A percentile compares a stretch with the other conserved stretches of the same genome.
Conservation (phyloP, 2,329 filamentous ascomycete species). For the Curvularia sp. region DNA sequence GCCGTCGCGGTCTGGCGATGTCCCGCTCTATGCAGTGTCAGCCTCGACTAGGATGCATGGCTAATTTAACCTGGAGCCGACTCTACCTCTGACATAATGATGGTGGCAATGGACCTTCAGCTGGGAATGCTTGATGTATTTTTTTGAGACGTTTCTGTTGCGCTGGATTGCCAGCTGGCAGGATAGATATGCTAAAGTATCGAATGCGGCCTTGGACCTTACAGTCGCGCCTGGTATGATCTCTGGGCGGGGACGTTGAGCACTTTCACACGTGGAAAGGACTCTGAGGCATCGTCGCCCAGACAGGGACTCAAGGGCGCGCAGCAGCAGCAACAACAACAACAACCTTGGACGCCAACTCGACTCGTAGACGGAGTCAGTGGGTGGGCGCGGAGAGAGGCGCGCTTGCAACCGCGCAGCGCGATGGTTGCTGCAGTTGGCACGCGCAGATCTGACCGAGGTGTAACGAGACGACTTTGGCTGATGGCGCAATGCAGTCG, state of each 20-base stretch:
- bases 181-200: slow-evolving; percentile 1
- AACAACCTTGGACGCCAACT: not conserved
- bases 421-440: slow-evolving; percentile 9
- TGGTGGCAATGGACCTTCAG: not conserved
- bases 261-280: slow-evolving; percentile 13
- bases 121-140: not conserved
- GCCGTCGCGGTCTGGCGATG: slow-evolving; percentile 16
- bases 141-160: not conserved
- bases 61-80: not conserved
- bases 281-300: slow-evolving; percentile 11
- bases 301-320: slow-evolving; percentile 10
- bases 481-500: not conserved
- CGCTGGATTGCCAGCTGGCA: not conserved
- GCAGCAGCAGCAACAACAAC: not conserved
- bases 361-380: not conserved
- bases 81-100: slow-evolving; percentile 17
- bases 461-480: slow-evolving; percentile 10
- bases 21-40: slow-evolving; percentile 11
- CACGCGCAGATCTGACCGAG: slow-evolving; percentile 3
- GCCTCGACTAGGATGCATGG: not conserved
- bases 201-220: not conserved
- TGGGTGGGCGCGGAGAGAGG: not conserved
- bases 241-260: slow-evolving; percentile 3
- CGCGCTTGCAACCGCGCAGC: slow-evolving; percentile 10
- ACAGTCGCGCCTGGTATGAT: slow-evolving; percentile 6